A percentile compares a stretch with the other conserved stretches of the same genome.
Conservation (phyloP, 2,329 filamentous ascomycete species). For the Periconia macrospinosa region DNA sequence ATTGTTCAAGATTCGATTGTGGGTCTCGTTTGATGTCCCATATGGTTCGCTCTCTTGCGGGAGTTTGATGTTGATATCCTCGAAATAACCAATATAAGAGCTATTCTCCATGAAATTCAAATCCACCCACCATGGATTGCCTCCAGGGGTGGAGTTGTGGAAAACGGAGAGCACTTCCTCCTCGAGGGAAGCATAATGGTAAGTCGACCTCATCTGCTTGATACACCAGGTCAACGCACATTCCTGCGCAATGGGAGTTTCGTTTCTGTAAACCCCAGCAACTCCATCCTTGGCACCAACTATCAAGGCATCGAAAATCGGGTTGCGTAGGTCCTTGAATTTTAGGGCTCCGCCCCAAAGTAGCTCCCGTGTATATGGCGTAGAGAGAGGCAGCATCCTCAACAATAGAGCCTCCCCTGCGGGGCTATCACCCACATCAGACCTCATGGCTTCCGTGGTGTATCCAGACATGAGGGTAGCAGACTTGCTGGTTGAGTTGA, state of each 20-base stretch:
- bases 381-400: neutral
- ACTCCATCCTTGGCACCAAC: neutral
- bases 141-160: neutral
- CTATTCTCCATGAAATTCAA: no score
- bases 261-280: constrained; percentile 8
- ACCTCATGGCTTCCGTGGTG: neutral
- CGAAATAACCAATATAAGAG: neutral
- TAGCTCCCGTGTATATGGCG: neutral
- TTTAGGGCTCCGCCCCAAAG: constrained; percentile 16
- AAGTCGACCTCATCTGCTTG: constrained; percentile 19
- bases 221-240: constrained; percentile 29
- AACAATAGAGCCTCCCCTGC: neutral
- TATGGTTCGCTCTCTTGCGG: neutral
- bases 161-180: constrained; percentile 12
- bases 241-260: constrained; percentile 17
- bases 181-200: constrained; percentile 12
- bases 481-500: constrained; percentile 14
- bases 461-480: constrained; percentile 25
- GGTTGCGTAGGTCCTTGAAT: constrained; percentile 16
- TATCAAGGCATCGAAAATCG: constrained; percentile 12
- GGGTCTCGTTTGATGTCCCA: constrained; percentile 6
- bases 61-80: neutral
- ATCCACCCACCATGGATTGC: neutral
- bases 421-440: neutral
- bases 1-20: neutral